These are phyloP conservation scores for Exophiala calicioides DNA, from an alignment of 2,329 filamentous ascomycete genomes.

Conservation along the genomic window DNA sequence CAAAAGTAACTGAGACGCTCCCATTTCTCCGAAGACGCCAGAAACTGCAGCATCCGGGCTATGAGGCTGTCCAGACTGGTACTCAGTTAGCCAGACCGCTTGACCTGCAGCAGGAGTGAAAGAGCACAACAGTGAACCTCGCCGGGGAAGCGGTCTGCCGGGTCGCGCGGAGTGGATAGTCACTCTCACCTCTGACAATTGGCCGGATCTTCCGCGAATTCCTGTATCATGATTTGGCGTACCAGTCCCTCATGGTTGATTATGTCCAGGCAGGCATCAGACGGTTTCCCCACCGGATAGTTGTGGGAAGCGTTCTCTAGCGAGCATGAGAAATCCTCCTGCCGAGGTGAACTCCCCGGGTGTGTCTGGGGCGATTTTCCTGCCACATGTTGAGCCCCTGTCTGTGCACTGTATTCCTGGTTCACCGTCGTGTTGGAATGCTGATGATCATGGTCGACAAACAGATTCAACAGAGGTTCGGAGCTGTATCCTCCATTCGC, in stretches of 20 bases:
- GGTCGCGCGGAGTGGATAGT: too few species aligned
- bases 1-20: neutral
- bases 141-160: too few species aligned
- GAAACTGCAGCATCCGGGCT: slow-evolving; percentile 1
- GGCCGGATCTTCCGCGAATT: neutral
- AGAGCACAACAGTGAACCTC: too few species aligned
- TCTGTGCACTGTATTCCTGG: too few species aligned
- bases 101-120: too few species aligned
- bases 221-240: slow-evolving; percentile 2
- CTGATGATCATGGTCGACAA: too few species aligned
- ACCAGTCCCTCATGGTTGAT: slow-evolving; percentile 2
- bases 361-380: too few species aligned
- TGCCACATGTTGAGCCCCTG: too few species aligned
- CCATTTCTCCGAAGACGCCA: slow-evolving; percentile 1
- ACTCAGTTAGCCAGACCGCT: neutral
- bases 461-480: too few species aligned
- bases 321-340: neutral
- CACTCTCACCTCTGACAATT: slow-evolving; percentile 1
- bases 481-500: too few species aligned
- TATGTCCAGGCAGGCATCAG: slow-evolving; percentile 2
- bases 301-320: neutral
- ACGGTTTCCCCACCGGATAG: slow-evolving; percentile 1
- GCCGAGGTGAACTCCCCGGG: too few species aligned
- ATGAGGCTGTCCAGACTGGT: slow-evolving; percentile 3
- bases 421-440: too few species aligned